phyloP scores from a whole-genome alignment of 164 flowering plant genomes.

The Vitis rupestris region DNA sequence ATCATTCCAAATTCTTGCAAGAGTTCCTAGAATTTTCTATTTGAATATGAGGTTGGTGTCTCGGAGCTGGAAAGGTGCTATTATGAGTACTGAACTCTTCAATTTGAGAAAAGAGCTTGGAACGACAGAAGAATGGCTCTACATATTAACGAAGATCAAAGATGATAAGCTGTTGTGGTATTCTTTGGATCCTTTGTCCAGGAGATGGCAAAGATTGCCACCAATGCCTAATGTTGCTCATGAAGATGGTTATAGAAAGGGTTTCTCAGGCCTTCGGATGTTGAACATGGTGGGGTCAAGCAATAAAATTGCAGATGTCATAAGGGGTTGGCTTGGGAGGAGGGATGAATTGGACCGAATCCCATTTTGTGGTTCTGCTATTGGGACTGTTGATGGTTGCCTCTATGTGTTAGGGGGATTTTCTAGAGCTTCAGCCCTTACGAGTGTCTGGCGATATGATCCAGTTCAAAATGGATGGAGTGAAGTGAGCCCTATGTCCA shows the following conservation, averaged over 20 bases:
- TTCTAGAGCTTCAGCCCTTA: slow-evolving; percentile 61
- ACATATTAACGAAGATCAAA: slow-evolving; percentile 55
- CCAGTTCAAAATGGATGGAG: slow-evolving; percentile 72
- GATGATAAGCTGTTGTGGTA: slow-evolving; percentile 65
- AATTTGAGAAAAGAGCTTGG: slow-evolving; percentile 63
- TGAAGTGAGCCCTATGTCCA: slow-evolving; percentile 59
- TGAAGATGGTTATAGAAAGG: slow-evolving; percentile 46
- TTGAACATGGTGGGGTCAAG: slow-evolving; percentile 53
- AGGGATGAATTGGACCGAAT: slow-evolving; percentile 49
- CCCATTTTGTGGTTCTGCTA: slow-evolving; percentile 78
- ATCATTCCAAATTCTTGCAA: slow-evolving; percentile 77
- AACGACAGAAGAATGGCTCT: slow-evolving; percentile 80
- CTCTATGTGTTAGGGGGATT: slow-evolving; percentile 90
- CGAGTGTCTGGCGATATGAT: slow-evolving; percentile 69
- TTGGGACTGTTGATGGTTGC: slow-evolving; percentile 75
- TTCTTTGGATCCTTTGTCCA: slow-evolving; percentile 67
- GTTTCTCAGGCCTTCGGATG: slow-evolving; percentile 37
- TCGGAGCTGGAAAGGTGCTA: slow-evolving; percentile 60
- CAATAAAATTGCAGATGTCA: slow-evolving; percentile 50
- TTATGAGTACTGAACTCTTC: slow-evolving; percentile 55
- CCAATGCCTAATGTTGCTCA: slow-evolving; percentile 54
- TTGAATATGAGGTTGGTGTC: slow-evolving; percentile 59
- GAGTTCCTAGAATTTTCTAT: slow-evolving; percentile 64
- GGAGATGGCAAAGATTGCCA: slow-evolving; percentile 75
- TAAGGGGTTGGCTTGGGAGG: slow-evolving; percentile 72